A percentile compares a stretch with the other conserved stretches of the same genome.
phyloP scores from a whole-genome alignment of 192 early-diverging fungal species.

The Mortierella alpina region DNA sequence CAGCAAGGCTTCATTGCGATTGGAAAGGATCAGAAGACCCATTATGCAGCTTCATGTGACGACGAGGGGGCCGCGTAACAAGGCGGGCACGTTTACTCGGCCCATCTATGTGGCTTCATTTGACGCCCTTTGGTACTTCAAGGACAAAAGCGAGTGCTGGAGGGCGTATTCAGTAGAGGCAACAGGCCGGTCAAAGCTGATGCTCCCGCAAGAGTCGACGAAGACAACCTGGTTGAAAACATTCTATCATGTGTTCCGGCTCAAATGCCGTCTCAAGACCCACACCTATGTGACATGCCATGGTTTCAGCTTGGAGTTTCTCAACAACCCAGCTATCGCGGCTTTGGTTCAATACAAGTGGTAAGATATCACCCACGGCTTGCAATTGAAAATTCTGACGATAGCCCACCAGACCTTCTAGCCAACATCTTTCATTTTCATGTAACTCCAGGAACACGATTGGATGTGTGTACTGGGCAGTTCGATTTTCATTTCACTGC shows the following conservation, averaged over 20 bases:
- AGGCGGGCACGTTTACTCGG: conserved; percentile 1
- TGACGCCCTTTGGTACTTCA: conserved; percentile 11
- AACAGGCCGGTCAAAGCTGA: too few species aligned
- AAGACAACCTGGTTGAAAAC: conserved; percentile 8
- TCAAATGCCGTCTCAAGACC: background rate
- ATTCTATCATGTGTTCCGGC: conserved; percentile 8
- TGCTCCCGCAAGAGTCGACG: background rate
- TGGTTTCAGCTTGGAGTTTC: conserved; percentile 20
- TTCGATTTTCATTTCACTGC: conserved; percentile 27
- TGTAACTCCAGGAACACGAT: conserved; percentile 34
- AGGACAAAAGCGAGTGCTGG: background rate
- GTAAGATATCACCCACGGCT: too few species aligned
- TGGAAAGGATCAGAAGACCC: background rate
- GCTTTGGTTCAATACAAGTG: conserved; percentile 33
- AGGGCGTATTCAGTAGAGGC: too few species aligned
- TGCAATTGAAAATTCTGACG: too few species aligned
- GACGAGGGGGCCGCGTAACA: background rate
- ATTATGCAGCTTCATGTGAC: conserved; percentile 16
- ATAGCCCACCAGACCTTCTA: too few species aligned
- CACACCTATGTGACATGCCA: conserved; percentile 10
- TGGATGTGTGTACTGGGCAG: conserved; percentile 23
- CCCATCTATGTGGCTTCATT: conserved; percentile 19
- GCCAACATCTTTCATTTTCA: background rate
- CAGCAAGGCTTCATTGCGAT: conserved; percentile 4
- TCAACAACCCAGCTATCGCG: conserved; percentile 31